phyloP scores from a whole-genome alignment of 1,139 yeast genomes.

The Geotrichum klebahnii region DNA sequence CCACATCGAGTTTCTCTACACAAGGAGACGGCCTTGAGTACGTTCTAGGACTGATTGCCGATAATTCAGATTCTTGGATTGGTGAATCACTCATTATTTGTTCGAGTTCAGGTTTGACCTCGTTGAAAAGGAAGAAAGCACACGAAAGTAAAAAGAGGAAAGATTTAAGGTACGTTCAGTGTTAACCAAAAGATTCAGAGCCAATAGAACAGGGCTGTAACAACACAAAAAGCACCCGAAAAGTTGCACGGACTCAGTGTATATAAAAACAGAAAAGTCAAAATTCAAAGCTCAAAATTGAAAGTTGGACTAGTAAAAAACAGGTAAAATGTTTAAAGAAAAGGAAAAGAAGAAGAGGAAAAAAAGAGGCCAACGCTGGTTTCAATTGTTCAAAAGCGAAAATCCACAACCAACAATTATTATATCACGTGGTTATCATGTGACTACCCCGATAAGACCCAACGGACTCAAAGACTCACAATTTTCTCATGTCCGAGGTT shows the following conservation, averaged over 20 bases:
- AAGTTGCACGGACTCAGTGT: too few relatives aligned
- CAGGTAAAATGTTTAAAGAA: neutral
- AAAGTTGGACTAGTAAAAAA: neutral
- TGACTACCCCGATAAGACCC: neutral
- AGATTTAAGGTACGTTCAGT: too few relatives aligned
- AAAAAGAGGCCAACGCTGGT: neutral
- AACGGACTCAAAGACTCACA: neutral
- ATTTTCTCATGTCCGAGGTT: too few relatives aligned
- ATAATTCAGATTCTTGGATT: neutral
- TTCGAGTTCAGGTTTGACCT: too few relatives aligned
- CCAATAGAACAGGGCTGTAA: too few relatives aligned
- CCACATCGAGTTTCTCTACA: constrained; percentile 44
- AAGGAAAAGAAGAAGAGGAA: neutral
- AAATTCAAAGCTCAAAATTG: neutral
- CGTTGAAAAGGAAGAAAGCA: neutral
- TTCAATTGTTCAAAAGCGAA: neutral
- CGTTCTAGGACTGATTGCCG: neutral
- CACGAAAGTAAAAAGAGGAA: too few relatives aligned
- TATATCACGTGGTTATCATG: neutral
- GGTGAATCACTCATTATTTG: neutral
- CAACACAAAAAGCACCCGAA: too few relatives aligned
- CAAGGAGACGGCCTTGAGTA: neutral
- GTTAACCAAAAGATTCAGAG: too few relatives aligned
- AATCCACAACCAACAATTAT: neutral
- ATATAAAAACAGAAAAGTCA: too few relatives aligned